These are phyloP conservation scores for Monosporozyma yasuniensis DNA, from an alignment of 805 yeast species.

Conservation along the genomic window DNA sequence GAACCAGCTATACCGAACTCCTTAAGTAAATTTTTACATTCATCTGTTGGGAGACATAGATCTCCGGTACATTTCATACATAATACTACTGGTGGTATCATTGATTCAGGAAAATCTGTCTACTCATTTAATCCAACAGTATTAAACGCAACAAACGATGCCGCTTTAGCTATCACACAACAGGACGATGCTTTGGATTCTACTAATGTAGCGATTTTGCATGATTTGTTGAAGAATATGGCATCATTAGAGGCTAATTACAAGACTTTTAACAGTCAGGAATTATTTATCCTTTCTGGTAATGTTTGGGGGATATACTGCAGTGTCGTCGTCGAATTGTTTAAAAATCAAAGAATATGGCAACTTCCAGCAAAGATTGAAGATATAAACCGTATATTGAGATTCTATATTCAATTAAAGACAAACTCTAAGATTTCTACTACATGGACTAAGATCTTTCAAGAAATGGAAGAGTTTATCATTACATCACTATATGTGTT, in stretches of 20 bases:
- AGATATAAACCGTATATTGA: constrained; percentile 19
- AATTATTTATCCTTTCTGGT: constrained; percentile 22
- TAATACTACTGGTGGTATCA: constrained; percentile 15
- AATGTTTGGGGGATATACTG: constrained; percentile 29
- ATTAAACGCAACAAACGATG: constrained; percentile 11
- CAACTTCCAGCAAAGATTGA: constrained; percentile 28
- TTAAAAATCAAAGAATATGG: constrained; percentile 26
- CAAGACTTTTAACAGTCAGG: constrained; percentile 22
- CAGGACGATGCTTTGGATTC: constrained; percentile 12
- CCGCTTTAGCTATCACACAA: constrained; percentile 9
- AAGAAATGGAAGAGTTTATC: constrained; percentile 26
- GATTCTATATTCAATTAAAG: constrained; percentile 22
- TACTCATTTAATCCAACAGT: constrained; percentile 21
- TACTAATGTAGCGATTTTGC: constrained; percentile 18
- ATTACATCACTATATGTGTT: constrained; percentile 32
- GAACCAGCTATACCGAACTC: constrained; percentile 24
- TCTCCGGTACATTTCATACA: constrained; percentile 27
- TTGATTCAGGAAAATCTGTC: constrained; percentile 24
- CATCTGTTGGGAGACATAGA: constrained; percentile 25
- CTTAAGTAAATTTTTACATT: constrained; percentile 26
- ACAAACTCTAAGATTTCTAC: constrained; percentile 22
- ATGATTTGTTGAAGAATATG: constrained; percentile 26
- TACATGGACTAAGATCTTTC: constrained; percentile 17
- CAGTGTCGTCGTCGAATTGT: constrained; percentile 21
- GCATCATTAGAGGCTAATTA: constrained; percentile 27